Evolutionary conservation across 192 early-diverging fungal genomes (phyloP).

Genomic region (Physocladia obscura): DNA sequence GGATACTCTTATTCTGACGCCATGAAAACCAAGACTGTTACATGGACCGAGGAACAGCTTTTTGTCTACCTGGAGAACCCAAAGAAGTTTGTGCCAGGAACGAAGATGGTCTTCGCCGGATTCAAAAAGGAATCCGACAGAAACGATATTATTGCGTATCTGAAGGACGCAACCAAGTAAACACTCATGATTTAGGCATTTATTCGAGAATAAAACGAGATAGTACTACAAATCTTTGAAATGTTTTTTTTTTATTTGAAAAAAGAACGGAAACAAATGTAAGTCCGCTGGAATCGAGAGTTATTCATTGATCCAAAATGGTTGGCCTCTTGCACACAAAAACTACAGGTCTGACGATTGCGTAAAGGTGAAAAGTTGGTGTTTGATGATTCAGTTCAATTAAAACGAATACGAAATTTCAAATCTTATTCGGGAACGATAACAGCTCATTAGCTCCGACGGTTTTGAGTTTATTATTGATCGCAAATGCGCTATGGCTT

Average conservation of each 20-base stretch:
- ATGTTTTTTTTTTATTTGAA: too few relatives aligned
- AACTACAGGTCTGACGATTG: slow-evolving; percentile 19
- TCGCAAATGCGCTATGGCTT: slow-evolving; percentile 82
- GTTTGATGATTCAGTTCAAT: neutral
- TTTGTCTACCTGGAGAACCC: slow-evolving; percentile 97
- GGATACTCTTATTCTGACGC: slow-evolving; percentile 93
- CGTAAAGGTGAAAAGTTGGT: slow-evolving; percentile 10
- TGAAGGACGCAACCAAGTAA: slow-evolving; percentile 72
- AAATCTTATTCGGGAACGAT: too few relatives aligned
- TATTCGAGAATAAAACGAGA: too few relatives aligned
- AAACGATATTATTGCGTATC: slow-evolving; percentile 84
- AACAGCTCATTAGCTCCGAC: slow-evolving; percentile 80
- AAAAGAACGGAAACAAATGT: too few relatives aligned
- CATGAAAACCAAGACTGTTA: slow-evolving; percentile 81
- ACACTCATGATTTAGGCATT: too few relatives aligned
- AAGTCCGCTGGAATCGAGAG: too few relatives aligned
- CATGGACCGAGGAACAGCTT: slow-evolving; percentile 87
- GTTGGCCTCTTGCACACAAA: too few relatives aligned
- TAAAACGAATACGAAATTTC: neutral
- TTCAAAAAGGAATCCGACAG: slow-evolving; percentile 74
- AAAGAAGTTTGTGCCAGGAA: slow-evolving; percentile 87
- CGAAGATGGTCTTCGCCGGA: slow-evolving; percentile 98
- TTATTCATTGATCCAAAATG: too few relatives aligned
- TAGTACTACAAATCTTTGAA: too few relatives aligned
- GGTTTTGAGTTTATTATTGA: slow-evolving; percentile 87